Conservation (phyloP, 768 basidiomycete genomes). For the Hortiboletus campestris region DNA sequence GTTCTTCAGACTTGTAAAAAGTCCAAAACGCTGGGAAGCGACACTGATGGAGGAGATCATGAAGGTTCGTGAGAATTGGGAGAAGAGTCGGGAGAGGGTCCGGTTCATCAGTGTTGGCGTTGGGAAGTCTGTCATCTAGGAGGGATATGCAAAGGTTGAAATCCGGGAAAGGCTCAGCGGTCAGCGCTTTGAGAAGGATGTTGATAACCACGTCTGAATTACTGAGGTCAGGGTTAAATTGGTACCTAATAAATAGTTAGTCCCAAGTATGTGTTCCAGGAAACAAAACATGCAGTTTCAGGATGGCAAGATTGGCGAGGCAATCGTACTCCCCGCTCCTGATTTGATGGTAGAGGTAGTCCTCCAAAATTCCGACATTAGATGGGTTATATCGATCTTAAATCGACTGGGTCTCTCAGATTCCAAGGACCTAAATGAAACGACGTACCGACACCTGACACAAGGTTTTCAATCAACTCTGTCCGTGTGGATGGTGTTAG, state of each 20-base stretch:
- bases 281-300: conserved; percentile 68
- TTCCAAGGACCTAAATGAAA: neutral
- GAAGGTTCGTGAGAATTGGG: conserved; percentile 63
- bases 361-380: conserved; percentile 90
- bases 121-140: conserved; percentile 69
- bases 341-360: conserved; percentile 95
- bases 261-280: neutral
- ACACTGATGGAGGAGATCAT: conserved; percentile 75
- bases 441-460: conserved; percentile 81
- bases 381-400: conserved; percentile 96
- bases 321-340: conserved; percentile 90
- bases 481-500: conserved; percentile 73
- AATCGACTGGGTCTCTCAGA: conserved; percentile 1
- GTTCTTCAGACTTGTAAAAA: conserved; percentile 64
- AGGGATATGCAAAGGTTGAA: conserved; percentile 94
- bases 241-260: conserved; percentile 58
- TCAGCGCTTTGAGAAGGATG: conserved; percentile 89
- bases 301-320: conserved; percentile 90
- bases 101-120: conserved; percentile 65
- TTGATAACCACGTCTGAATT: conserved; percentile 93
- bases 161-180: conserved; percentile 83
- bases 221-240: conserved; percentile 92
- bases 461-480: conserved; percentile 86
- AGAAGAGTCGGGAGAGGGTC: conserved; percentile 76
- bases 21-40: conserved; percentile 88